Evolutionary conservation across 148 eudicot genomes (phyloP).

Genomic region (Chenopodium album): DNA sequence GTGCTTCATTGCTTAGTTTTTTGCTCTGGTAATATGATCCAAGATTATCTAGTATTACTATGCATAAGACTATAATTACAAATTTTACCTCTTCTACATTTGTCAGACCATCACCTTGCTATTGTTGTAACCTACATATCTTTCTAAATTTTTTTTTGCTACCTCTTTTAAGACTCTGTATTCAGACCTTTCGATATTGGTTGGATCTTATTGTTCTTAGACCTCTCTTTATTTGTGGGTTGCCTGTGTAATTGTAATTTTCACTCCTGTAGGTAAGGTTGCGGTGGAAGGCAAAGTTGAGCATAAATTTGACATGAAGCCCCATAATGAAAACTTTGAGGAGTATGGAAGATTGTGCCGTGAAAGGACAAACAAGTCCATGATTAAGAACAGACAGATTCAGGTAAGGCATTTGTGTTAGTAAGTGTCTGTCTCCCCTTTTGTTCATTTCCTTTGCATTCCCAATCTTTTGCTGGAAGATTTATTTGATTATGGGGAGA

Average conservation of each 20-base stretch:
- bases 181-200: no score
- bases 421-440: not conserved
- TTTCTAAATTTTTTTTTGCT: no score
- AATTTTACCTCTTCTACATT: not conserved
- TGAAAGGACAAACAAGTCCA: conserved; percentile 90
- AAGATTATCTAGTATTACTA: not conserved
- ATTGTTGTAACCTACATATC: not conserved
- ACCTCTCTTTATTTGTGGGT: no score
- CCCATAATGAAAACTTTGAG: conserved; percentile 77
- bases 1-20: not conserved
- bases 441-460: not conserved
- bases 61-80: not conserved
- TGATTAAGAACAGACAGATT: conserved; percentile 92
- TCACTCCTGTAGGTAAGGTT: conserved; percentile 52
- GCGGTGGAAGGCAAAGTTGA: conserved; percentile 92
- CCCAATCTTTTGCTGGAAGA: not conserved
- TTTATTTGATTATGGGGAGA: not conserved
- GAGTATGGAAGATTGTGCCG: conserved; percentile 94
- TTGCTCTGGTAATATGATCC: not conserved
- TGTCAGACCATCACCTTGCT: not conserved
- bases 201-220: no score
- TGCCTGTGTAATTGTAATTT: not conserved
- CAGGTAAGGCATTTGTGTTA: conserved; percentile 40
- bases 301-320: conserved; percentile 95
- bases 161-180: no score